Conservation (phyloP, 495 filamentous ascomycete genomes). For the Cladorrhinum samala region DNA sequence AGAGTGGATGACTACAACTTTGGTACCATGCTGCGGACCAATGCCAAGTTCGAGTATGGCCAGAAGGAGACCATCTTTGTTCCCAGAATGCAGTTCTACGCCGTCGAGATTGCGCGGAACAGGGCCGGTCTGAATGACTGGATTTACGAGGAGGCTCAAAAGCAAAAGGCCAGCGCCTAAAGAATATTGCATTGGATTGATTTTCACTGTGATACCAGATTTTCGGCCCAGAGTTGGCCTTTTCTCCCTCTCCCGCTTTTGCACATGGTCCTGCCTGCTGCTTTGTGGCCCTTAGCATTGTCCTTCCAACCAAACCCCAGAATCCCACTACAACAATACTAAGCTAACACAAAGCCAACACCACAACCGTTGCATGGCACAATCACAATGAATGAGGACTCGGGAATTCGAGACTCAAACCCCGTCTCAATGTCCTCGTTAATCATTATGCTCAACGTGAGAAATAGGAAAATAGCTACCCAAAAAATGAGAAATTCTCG, state of each 20-base stretch:
- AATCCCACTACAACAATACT: conserved; percentile 19
- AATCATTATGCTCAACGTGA: neutral
- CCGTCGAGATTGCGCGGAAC: conserved; percentile 91
- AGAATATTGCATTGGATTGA: conserved; percentile 2
- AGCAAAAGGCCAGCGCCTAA: conserved; percentile 26
- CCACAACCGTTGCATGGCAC: conserved; percentile 3
- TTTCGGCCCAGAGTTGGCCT: neutral
- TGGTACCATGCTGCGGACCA: conserved; percentile 80
- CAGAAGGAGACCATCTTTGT: conserved; percentile 88
- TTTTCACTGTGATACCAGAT: neutral
- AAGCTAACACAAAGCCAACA: conserved; percentile 21
- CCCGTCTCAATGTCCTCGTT: neutral
- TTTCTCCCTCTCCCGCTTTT: neutral
- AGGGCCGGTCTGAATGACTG: conserved; percentile 87
- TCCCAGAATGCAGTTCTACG: conserved; percentile 97
- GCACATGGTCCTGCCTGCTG: neutral
- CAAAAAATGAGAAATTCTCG: too few species aligned
- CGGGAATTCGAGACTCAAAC: neutral
- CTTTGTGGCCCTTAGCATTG: conserved; percentile 25
- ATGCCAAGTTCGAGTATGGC: conserved; percentile 75
- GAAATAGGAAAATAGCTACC: too few species aligned
- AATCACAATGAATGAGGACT: neutral
- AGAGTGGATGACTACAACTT: conserved; percentile 95
- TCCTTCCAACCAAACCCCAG: neutral
- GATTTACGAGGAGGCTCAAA: conserved; percentile 70